Base-by-base conservation (phyloP, 225 moss, liverwort and hornwort genomes). In the Marchantia polymorpha region DNA sequence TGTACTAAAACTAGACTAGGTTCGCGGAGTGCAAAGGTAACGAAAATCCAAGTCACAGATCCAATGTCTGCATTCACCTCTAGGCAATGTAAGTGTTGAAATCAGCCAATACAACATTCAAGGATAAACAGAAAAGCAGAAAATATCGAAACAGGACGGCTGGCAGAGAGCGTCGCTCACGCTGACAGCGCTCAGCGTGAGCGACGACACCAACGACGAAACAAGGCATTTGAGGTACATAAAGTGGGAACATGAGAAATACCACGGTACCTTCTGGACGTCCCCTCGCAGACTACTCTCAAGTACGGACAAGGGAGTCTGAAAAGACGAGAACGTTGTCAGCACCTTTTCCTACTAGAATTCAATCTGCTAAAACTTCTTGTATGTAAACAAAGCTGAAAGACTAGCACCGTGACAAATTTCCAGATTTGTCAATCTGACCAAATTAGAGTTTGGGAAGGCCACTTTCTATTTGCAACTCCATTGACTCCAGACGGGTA, bases 201-300 rank as follows among this genome's bases (percentile, higher is more conserved):
- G 39, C 39, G 39, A 39, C 39, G 39, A 39, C 39, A 39, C 39
- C 39, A 56, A 56, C 19, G 19, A 12, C 56, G 13, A 39, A 39
- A 39, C 2, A 39, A 39, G 61, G 61, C 61, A 3, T n/a, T 2
- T 0, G 22, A 61, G 23, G 0, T 7, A 17, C n/a, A 12, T 58
- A 58, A 39, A 39, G 39, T 5, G 39, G 15, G n/a, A 7, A 61
- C 61, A 61, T 23, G 23, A n/a, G 31, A 31, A 30, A 19, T 8
- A 3, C 29, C 4, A 56, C 48, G 22, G 46, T 51, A 82, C 82
- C 77, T 94, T 96, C 46, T 90, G 91, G n/a, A 96, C 84, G 56
- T 96, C 96, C 56, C 89, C 94, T 1, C 94, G 90, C 50, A 96
- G 76, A 46, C 90, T 91, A 8, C 92, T 94, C 78, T 96, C 96